These are phyloP conservation scores for Nannochloris sp. DNA, from an alignment of 139 green algal genomes.

Conservation along the genomic window DNA sequence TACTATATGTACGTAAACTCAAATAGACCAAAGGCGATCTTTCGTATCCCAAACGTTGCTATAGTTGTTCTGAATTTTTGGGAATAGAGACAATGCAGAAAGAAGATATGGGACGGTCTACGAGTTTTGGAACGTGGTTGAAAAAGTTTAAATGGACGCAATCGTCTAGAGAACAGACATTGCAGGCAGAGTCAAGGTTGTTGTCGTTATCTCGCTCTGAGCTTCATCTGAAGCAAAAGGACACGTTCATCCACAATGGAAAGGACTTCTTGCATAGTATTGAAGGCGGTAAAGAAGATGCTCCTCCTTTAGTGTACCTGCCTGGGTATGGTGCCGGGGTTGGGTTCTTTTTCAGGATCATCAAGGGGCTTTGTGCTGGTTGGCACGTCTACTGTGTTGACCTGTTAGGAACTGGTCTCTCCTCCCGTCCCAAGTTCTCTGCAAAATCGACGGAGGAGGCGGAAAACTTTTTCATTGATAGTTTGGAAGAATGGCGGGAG, in stretches of 20 bases:
- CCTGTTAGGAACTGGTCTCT: slow-evolving; percentile 76
- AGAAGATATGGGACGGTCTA: no score
- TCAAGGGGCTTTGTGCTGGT: slow-evolving; percentile 35
- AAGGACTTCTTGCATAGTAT: slow-evolving; percentile 67
- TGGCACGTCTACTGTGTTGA: slow-evolving; percentile 64
- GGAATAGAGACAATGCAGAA: no score
- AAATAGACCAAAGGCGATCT: no score
- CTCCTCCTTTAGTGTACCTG: slow-evolving; percentile 50
- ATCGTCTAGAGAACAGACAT: no score
- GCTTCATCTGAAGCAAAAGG: no score
- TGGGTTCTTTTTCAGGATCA: slow-evolving; percentile 48
- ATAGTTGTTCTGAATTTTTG: no score
- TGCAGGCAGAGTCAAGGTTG: no score
- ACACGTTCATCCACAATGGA: background rate
- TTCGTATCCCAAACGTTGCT: no score
- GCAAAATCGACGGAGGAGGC: slow-evolving; percentile 40
- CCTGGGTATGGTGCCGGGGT: slow-evolving; percentile 63
- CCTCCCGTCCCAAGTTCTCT: slow-evolving; percentile 59
- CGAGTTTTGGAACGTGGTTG: no score
- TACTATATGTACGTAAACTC: no score
- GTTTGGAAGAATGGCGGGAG: slow-evolving; percentile 54
- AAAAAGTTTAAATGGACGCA: no score
- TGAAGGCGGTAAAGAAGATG: slow-evolving; percentile 4
- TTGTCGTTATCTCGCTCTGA: no score
- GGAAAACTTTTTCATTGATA: slow-evolving; percentile 74